Evolutionary conservation across 331 rosid genomes (phyloP), one percentile per base, ranked within the genome.

Genomic region (Pyracantha coccinea): DNA sequence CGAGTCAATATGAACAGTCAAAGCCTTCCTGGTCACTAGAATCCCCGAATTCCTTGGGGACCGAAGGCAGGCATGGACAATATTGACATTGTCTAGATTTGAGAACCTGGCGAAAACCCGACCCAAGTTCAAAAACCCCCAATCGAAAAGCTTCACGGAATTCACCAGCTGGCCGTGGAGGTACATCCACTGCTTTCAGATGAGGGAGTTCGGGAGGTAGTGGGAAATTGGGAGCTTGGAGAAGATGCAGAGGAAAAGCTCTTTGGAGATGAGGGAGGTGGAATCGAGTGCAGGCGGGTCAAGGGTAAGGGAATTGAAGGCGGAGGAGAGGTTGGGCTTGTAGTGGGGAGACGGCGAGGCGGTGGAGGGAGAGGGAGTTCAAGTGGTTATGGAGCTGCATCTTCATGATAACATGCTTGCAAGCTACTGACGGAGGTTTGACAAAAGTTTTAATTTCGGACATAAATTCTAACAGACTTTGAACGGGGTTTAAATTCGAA

Each of bases 131-230:
- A 81, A 75, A 60, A 84, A 84, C 2, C 82, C 85, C 75, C 84
- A 84, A 71, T 78, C 83, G 58, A 59, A 68, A 29, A 84, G 61
- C 73, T 77, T 78, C 14, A 84, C 68, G 17, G 88, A 84, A 13
- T 45, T 73, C 8, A 78, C 68, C 29, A 84, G 68, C 0, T 83
- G 83, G 50, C 85, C 85, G 41, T 84, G 88, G 52, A 84, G 83
- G 73, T 66, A 32, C 8, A 84, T 31, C 88, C 88, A 84, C 32
- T 85, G 78, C 78, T 84, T 84, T 69, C 88, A 84, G 61, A 84
- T 81, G 8, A 84, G 84, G 33, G 82, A 84, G n/a, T 75, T 84
- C 44, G 45, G 58, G 70, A 16, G 23, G 59, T 70, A 50, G 31
- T 84, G 83, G 7, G 73, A 59, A 32, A 29, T 47, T 0, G 83